These are phyloP conservation scores for Glaciozyma antarctica DNA, from an alignment of 768 basidiomycete species.

Conservation along the genomic window DNA sequence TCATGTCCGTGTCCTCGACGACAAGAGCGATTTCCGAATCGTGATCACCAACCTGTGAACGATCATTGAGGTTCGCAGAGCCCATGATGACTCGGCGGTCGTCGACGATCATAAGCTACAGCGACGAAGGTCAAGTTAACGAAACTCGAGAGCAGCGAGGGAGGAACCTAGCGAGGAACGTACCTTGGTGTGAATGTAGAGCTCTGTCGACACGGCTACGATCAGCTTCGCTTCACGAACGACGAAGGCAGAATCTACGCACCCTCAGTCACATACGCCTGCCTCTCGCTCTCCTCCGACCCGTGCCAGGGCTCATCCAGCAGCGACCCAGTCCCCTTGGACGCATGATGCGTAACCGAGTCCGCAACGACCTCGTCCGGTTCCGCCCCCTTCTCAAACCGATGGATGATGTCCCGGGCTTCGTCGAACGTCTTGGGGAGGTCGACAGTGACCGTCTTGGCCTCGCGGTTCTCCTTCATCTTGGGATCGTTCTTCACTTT, in stretches of 20 bases:
- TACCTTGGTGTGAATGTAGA: slow-evolving; percentile 36
- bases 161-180: too few species aligned
- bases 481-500: slow-evolving; percentile 34
- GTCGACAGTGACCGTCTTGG: slow-evolving; percentile 51
- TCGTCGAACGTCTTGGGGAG: slow-evolving; percentile 60
- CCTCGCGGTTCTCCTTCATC: slow-evolving; percentile 34
- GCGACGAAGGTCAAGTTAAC: slow-evolving; percentile 3
- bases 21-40: slow-evolving; percentile 81
- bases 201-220: background rate
- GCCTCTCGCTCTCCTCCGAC: slow-evolving; percentile 67
- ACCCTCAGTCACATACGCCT: slow-evolving; percentile 52
- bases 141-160: slow-evolving; percentile 23
- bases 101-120: slow-evolving; percentile 46
- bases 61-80: slow-evolving; percentile 85
- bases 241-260: slow-evolving; percentile 28
- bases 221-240: slow-evolving; percentile 40
- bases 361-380: slow-evolving; percentile 61
- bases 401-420: slow-evolving; percentile 56
- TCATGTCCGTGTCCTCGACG: slow-evolving; percentile 74
- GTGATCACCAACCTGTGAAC: slow-evolving; percentile 79
- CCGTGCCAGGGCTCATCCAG: slow-evolving; percentile 78
- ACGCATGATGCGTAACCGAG: slow-evolving; percentile 69
- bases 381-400: slow-evolving; percentile 63
- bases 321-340: slow-evolving; percentile 53
- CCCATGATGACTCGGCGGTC: slow-evolving; percentile 87